Conservation (phyloP, 164 flowering plant species). For the Santalum album region DNA sequence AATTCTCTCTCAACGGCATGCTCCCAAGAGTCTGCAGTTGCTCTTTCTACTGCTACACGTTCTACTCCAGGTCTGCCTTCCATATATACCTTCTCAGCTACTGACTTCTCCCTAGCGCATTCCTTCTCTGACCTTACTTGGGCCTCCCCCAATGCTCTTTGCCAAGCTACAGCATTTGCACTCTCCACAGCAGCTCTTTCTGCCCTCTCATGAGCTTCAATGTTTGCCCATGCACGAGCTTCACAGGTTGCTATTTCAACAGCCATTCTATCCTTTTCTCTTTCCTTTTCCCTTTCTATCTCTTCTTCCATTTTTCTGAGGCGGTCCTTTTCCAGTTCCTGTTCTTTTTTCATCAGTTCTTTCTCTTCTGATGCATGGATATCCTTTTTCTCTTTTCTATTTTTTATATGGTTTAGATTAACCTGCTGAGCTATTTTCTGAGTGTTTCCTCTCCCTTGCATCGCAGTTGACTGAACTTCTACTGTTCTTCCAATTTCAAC, state of each 20-base stretch:
- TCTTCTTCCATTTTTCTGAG: slow-evolving; percentile 46
- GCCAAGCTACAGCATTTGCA: slow-evolving; percentile 25
- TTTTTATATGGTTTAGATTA: slow-evolving; percentile 18
- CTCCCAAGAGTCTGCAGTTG: slow-evolving; percentile 35
- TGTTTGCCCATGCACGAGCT: slow-evolving; percentile 28
- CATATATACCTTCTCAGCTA: slow-evolving; percentile 16
- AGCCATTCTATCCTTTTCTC: slow-evolving; percentile 64
- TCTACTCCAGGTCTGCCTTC: slow-evolving; percentile 33
- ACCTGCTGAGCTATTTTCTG: slow-evolving; percentile 15
- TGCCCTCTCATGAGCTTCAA: slow-evolving; percentile 27
- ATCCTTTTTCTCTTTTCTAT: slow-evolving; percentile 21
- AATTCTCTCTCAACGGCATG: slow-evolving; percentile 24
- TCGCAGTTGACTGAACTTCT: slow-evolving; percentile 14
- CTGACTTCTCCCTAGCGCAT: slow-evolving; percentile 29
- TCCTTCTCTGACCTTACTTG: slow-evolving; percentile 36
- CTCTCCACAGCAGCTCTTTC: slow-evolving; percentile 36
- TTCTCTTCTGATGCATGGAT: slow-evolving; percentile 20
- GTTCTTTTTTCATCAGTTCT: slow-evolving; percentile 29
- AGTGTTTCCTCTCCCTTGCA: slow-evolving; percentile 19
- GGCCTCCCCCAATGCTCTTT: slow-evolving; percentile 28
- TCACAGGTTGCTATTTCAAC: slow-evolving; percentile 34
- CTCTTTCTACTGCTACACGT: slow-evolving; percentile 39
- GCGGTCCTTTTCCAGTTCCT: slow-evolving; percentile 29
- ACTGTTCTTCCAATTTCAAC: slow-evolving; percentile 23
- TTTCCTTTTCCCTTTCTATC: slow-evolving; percentile 57